A percentile compares a stretch with the other conserved stretches of the same genome.
Evolutionary conservation across 345 rosid genomes (phyloP).

Genomic region (Moringa oleifera): DNA sequence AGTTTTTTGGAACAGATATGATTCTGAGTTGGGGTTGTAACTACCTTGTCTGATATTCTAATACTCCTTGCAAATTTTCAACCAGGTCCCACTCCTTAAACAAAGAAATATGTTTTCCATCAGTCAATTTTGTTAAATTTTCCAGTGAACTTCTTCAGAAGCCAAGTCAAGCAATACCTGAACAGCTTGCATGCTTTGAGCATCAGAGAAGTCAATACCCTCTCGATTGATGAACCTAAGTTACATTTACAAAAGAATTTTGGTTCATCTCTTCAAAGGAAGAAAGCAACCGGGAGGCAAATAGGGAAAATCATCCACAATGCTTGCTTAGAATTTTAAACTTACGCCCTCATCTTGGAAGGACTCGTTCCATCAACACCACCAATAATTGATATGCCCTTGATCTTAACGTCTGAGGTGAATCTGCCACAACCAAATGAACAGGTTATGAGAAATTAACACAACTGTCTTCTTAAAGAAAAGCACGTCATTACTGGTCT

Average conservation of each 20-base stretch:
- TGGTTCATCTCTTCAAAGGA: background rate
- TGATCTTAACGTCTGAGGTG: slow-evolving; percentile 94
- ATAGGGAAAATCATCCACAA: background rate
- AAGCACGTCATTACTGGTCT: background rate
- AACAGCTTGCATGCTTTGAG: slow-evolving; percentile 82
- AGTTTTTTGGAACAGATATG: too few species aligned
- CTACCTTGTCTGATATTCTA: slow-evolving; percentile 89
- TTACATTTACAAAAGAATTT: slow-evolving; percentile 3
- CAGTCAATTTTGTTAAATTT: background rate
- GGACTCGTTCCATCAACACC: slow-evolving; percentile 94
- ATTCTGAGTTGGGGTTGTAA: background rate
- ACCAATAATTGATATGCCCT: slow-evolving; percentile 86
- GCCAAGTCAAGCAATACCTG: slow-evolving; percentile 49
- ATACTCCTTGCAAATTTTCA: slow-evolving; percentile 74
- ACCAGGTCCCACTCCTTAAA: slow-evolving; percentile 88
- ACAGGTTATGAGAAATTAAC: background rate
- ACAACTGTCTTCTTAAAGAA: background rate
- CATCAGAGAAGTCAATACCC: slow-evolving; percentile 94
- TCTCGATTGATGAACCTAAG: slow-evolving; percentile 81
- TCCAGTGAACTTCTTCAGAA: slow-evolving; percentile 4
- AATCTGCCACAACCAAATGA: slow-evolving; percentile 43
- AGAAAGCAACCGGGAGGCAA: background rate
- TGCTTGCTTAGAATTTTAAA: background rate
- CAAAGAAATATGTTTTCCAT: slow-evolving; percentile 10
- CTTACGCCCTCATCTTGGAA: slow-evolving; percentile 93